Base-by-base conservation (phyloP, 2,329 filamentous ascomycete species). In the Thelonectria olida region DNA sequence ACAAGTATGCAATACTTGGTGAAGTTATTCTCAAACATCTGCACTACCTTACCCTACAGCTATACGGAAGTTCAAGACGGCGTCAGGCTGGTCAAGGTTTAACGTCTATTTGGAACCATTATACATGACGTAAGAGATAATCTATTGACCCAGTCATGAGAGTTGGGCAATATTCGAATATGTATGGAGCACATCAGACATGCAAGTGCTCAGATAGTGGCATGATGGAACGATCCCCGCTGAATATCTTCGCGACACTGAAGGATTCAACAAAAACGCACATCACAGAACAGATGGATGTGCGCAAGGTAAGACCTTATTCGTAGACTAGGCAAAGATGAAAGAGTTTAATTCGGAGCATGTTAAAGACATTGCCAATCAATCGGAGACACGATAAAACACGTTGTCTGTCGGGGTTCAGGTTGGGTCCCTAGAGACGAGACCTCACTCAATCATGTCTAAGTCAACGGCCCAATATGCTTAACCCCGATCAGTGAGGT, bases 331-430 rank as follows among this genome's bases (percentile, higher is more conserved):
- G 22, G 19, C 15, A 28, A 36, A 31, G 15, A 51, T 22, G 45
- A 39, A 13, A 44, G 23, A 25, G 31, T 17, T 22, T 34, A 17
- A 13, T 23, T 17, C 12, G 27, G 25, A 34, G 47, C 17, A 17
- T 12, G 39, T 39, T 10, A 48, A 47, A 53, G 48, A 55, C 51
- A 54, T 19, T 49, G 36, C 19, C 4, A 54, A 47, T 60, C 38
- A 55, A 55, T 60, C 51, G 57, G 51, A 55, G 51, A 55, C 51
- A 58, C 31, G 25, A 49, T 42, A 44, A n/a, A 27, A 39, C 53
- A 44, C 39, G 57, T 51, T 59, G 25, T 13, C 28, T 47, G 51
- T 42, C 31, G 34, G 50, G 49, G 48, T 39, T 23, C 13, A 38
- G 55, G 41, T 15, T 31, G n/a, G n/a, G n/a, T n/a, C n/a, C n/a